Evolutionary conservation across 2,329 filamentous ascomycete species (phyloP).

Genomic region (Thelonectria rubi): DNA sequence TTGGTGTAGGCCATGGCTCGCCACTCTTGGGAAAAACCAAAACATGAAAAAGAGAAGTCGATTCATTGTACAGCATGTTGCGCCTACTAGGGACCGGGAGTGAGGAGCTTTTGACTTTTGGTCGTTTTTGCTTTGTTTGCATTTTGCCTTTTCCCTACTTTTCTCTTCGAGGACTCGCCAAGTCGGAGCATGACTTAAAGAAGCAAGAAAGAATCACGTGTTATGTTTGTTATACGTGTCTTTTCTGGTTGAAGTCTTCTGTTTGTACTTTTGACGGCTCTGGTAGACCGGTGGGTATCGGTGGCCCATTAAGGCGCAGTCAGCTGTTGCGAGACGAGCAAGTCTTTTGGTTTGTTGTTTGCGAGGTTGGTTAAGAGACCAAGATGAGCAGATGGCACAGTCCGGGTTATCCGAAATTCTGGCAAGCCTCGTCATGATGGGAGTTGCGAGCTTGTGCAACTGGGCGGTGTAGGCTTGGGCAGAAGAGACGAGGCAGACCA

Average conservation of each 20-base stretch:
- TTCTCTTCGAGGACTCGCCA: conserved; percentile 32
- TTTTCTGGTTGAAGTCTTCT: not conserved
- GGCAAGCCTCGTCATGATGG: too few relatives aligned
- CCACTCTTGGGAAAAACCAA: conserved; percentile 22
- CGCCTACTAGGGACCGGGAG: conserved; percentile 34
- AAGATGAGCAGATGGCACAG: too few relatives aligned
- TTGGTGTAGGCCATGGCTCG: conserved; percentile 69
- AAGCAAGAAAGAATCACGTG: conserved; percentile 42
- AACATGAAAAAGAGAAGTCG: conserved; percentile 33
- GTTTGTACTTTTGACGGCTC: too few relatives aligned
- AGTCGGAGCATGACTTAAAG: conserved; percentile 37
- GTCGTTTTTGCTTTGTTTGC: conserved; percentile 29
- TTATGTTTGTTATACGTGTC: conserved; percentile 23
- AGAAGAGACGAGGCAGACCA: too few relatives aligned
- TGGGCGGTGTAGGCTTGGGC: too few relatives aligned
- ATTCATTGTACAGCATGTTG: conserved; percentile 14
- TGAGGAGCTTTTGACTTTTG: conserved; percentile 39
- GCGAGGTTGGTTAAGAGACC: too few relatives aligned
- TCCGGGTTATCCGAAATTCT: too few relatives aligned
- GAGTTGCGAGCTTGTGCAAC: too few relatives aligned
- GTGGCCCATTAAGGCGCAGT: too few relatives aligned
- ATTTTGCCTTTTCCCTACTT: conserved; percentile 37
- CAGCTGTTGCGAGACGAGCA: too few relatives aligned
- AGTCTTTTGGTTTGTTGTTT: too few relatives aligned
- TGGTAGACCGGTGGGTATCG: too few relatives aligned